These are phyloP conservation scores for Herpetomonas tarakana DNA, from an alignment of 208 protist genomes.

Conservation along the genomic window DNA sequence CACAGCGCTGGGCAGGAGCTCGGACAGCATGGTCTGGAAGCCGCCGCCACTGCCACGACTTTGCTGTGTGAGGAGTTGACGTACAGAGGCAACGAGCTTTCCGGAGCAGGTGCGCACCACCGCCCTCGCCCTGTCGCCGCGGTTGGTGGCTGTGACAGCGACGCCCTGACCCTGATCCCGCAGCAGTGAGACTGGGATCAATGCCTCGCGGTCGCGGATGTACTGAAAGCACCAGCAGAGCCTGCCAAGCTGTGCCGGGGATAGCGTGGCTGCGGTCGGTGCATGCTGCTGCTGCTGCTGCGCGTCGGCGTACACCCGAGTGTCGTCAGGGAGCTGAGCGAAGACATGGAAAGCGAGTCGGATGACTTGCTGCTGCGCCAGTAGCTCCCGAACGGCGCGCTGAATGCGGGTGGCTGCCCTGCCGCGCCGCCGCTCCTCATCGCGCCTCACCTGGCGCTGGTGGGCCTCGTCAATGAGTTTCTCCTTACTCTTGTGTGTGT, in stretches of 20 bases:
- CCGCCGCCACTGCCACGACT: no score
- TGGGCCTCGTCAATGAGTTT: constrained; percentile 54
- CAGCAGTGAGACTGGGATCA: constrained; percentile 13
- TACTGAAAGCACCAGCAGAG: constrained; percentile 35
- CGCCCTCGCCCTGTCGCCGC: not conserved
- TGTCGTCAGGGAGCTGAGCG: not conserved
- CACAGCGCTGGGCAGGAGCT: no score
- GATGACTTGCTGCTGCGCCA: constrained; percentile 20
- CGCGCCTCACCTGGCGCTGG: constrained; percentile 37
- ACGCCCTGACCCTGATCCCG: not conserved
- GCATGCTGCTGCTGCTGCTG: not conserved
- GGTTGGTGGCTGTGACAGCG: constrained; percentile 1
- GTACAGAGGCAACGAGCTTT: constrained; percentile 1
- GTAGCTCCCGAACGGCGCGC: constrained; percentile 35
- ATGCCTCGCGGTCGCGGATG: constrained; percentile 12
- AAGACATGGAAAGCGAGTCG: constrained; percentile 20
- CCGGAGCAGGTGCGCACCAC: not conserved
- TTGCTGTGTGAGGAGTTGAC: not conserved
- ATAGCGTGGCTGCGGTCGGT: no score
- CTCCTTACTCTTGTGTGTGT: constrained; percentile 47
- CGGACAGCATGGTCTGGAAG: no score
- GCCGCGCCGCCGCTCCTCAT: constrained; percentile 33
- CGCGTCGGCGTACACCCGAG: not conserved
- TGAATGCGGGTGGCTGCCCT: constrained; percentile 41
- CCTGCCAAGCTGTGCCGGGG: constrained; percentile 13